These are phyloP conservation scores for Acacia melanoxylon DNA, from an alignment of 306 rosid species.

Conservation along the genomic window DNA sequence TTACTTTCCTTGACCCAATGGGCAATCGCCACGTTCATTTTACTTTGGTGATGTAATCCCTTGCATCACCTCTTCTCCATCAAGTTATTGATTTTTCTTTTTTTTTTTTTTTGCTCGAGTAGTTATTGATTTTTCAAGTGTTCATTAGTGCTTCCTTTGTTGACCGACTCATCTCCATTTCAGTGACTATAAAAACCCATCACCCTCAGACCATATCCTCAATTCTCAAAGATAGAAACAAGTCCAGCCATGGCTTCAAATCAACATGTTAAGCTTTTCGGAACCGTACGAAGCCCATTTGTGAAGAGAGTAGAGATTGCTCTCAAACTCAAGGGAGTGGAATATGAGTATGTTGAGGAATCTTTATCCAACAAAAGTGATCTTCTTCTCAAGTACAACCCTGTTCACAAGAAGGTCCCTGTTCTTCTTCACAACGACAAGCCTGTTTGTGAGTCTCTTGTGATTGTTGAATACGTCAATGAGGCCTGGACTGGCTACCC, in stretches of 20 bases:
- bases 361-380: constrained; percentile 34
- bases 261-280: constrained; percentile 33
- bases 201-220: not conserved
- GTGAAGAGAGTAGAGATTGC: constrained; percentile 37
- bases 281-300: constrained; percentile 43
- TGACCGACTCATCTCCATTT: not conserved
- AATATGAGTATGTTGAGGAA: constrained; percentile 35
- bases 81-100: not conserved
- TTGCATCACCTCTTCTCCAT: not conserved
- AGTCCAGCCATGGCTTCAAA: constrained; percentile 5
- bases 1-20: too few species aligned
- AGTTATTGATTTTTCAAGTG: not conserved
- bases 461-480: constrained; percentile 47
- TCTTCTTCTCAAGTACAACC: constrained; percentile 41
- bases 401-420: constrained; percentile 44
- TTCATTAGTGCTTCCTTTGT: not conserved
- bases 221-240: not conserved
- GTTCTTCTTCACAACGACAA: constrained; percentile 45
- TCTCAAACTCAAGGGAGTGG: constrained; percentile 42
- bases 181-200: not conserved
- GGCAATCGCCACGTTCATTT: not conserved
- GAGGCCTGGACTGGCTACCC: constrained; percentile 35
- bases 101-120: too few species aligned
- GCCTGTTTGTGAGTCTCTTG: constrained; percentile 38
- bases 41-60: not conserved